Percentiles rank a stretch among this genome's conserved stretches.
Evolutionary conservation across 768 basidiomycete genomes (phyloP).

Genomic region (Leccinum disarticulatum): DNA sequence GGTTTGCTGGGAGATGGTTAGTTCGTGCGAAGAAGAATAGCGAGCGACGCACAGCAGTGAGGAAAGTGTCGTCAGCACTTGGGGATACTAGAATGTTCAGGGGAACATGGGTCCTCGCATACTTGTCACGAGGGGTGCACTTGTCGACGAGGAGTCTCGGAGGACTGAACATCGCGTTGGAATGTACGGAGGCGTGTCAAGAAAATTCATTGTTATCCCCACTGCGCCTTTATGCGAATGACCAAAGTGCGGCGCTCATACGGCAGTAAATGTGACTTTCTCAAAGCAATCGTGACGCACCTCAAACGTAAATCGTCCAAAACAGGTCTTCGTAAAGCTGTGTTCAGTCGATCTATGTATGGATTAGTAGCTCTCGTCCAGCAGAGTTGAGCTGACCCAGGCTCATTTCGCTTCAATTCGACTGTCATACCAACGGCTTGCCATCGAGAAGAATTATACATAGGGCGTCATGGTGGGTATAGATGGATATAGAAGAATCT

Average conservation of each 20-base stretch:
- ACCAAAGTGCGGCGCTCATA: conserved; percentile 14
- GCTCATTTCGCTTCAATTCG: conserved; percentile 21
- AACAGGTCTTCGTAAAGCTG: conserved; percentile 8
- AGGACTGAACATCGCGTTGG: conserved; percentile 17
- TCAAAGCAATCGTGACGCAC: conserved; percentile 6
- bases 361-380: neutral
- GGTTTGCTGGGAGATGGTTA: conserved; percentile 17
- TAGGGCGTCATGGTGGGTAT: conserved; percentile 19
- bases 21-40: neutral
- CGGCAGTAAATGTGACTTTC: conserved; percentile 20
- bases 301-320: conserved; percentile 29
- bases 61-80: conserved; percentile 30
- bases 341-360: conserved; percentile 12
- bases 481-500: conserved; percentile 26
- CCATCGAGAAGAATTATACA: conserved; percentile 15
- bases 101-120: conserved; percentile 32
- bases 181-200: neutral
- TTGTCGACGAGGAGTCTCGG: conserved; percentile 34
- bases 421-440: conserved; percentile 17
- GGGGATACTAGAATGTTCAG: conserved; percentile 27
- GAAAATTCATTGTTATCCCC: conserved; percentile 1
- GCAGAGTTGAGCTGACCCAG: conserved; percentile 1
- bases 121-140: conserved; percentile 35
- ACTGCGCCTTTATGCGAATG: conserved; percentile 26
- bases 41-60: conserved; percentile 20